Evolutionary conservation across 2,329 filamentous ascomycete genomes (phyloP), one percentile per base, ranked within the genome.

Genomic region (Tolypocladium pustulatum): DNA sequence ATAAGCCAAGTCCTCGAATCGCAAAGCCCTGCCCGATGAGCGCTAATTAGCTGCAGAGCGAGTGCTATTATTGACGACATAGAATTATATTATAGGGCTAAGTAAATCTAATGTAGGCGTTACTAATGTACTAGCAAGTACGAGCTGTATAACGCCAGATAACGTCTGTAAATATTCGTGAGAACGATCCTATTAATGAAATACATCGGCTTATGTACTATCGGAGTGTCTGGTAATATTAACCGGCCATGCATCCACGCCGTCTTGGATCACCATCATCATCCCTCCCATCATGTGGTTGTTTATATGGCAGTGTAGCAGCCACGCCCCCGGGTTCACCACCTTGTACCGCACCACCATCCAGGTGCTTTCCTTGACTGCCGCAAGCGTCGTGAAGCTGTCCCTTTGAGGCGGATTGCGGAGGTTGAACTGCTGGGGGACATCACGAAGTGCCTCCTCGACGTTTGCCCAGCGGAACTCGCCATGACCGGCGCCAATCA

Each of bases 301-400:
- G 65, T 77, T 73, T 37, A 83, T 78, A 65, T 84, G 81, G 61
- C 81, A 84, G 62, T 84, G 81, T 4, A 84, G 63, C 32, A 83
- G 62, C 75, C 79, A 84, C 0, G 79, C 73, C 0, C 81, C 81
- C 3, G 81, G 79, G 60, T 81, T 80, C 25, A 70, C 71, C 37
- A 76, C 78, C 22, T 80, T 76, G 61, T 84, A 83, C 15, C 82
- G 71, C 34, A 84, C 69, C 1, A 74, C 81, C 53, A 80, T 71
- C 82, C 82, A 74, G 22, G 56, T 65, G 3, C 58, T 57, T 1
- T 65, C 63, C 6, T 56, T 57, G 4, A 55, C 55, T 0, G 69
- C 67, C 0, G 64, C 62, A 1, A 64, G 54, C 15, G 70, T 65
- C 2, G 61, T 22, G 17, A 74, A 66, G 0, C 67, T 66, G 63